Evolutionary conservation across 1,284 basidiomycete genomes (phyloP).

Genomic region (Leccinum variabile): DNA sequence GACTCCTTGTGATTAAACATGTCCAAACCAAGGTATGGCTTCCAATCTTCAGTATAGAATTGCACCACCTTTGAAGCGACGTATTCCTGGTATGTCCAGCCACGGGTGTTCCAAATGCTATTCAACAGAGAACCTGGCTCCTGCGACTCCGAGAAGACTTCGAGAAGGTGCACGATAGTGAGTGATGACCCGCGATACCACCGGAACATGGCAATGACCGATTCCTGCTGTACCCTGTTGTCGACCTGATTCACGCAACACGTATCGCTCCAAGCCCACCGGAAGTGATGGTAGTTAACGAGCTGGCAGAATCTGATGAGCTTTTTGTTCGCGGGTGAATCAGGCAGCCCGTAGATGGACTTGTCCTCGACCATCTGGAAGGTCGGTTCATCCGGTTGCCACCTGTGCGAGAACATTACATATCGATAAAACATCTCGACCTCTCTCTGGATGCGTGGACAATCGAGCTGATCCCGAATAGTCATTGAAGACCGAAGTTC

Average conservation of each 20-base stretch:
- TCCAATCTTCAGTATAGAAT: constrained; percentile 1
- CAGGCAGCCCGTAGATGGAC: background rate
- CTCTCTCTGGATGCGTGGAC: background rate
- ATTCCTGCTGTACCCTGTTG: constrained; percentile 1
- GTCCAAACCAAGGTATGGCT: background rate
- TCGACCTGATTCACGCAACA: background rate
- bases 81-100: constrained; percentile 1
- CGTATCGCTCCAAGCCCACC: background rate
- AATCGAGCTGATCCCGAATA: background rate
- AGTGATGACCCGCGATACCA: constrained; percentile 1
- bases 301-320: background rate
- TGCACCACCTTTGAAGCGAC: background rate
- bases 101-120: background rate
- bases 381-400: background rate
- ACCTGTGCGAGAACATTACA: constrained; percentile 1
- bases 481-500: background rate
- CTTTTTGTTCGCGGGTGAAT: background rate
- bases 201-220: background rate
- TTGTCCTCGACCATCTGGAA: background rate
- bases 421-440: background rate
- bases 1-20: background rate
- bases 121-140: background rate
- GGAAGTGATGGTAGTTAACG: background rate
- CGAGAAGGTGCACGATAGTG: background rate
- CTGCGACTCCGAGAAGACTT: background rate